A percentile compares a stretch with the other conserved stretches of the same genome.
phyloP scores from a whole-genome alignment of 768 basidiomycete species.

The Austroboletus festivus region DNA sequence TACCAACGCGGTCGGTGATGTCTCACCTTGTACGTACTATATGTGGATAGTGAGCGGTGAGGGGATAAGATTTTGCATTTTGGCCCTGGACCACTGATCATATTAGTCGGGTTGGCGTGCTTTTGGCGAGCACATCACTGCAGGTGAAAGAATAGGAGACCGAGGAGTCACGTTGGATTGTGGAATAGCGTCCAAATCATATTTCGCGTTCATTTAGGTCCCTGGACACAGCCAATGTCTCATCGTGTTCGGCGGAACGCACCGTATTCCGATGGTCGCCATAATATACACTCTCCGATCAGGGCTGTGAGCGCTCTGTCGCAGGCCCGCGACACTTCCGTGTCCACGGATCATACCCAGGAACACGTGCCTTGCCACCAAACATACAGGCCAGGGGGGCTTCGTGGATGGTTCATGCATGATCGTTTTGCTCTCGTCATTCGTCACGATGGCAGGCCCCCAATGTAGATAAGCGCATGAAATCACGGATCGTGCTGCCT shows the following conservation, averaged over 20 bases:
- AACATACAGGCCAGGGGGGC: not conserved
- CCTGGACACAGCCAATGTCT: not conserved
- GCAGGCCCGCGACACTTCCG: not conserved
- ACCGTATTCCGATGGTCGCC: not conserved
- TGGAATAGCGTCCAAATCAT: too few relatives aligned
- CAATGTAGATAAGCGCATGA: not conserved
- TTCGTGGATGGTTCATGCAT: not conserved
- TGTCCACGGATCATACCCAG: conserved; percentile 18
- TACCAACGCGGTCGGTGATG: not conserved
- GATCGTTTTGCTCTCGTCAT: not conserved
- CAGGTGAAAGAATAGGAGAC: too few relatives aligned
- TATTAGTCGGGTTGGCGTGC: too few relatives aligned
- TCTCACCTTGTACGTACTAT: not conserved
- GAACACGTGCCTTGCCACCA: not conserved
- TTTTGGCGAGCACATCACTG: not conserved
- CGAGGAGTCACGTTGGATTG: too few relatives aligned
- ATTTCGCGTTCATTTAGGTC: too few relatives aligned
- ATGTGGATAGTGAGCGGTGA: too few relatives aligned
- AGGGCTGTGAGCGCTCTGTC: not conserved
- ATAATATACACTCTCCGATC: not conserved
- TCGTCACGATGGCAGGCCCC: not conserved
- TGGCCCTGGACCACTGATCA: not conserved
- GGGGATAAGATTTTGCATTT: not conserved
- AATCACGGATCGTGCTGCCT: not conserved
- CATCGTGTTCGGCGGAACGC: not conserved